These are phyloP conservation scores for Microbotryomycetes sp. DNA, from an alignment of 1,284 basidiomycete species.

Conservation along the genomic window DNA sequence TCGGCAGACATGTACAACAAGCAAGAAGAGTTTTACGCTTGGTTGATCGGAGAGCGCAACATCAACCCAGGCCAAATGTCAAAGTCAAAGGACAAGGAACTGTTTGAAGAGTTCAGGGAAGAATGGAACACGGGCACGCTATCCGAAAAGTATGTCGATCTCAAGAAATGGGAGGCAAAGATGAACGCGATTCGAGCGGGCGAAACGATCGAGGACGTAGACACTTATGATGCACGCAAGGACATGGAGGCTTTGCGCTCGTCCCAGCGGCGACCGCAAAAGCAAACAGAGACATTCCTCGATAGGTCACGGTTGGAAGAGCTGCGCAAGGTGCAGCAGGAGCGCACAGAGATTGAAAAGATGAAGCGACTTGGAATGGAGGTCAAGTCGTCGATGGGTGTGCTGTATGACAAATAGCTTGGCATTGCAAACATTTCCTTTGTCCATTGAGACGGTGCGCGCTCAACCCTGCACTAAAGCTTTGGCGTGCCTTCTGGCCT, in stretches of 20 bases:
- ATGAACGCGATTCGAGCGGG: slow-evolving; percentile 74
- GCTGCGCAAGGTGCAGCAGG: slow-evolving; percentile 67
- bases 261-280: slow-evolving; percentile 54
- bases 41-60: slow-evolving; percentile 77
- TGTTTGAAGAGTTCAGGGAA: slow-evolving; percentile 57
- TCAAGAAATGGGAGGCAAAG: slow-evolving; percentile 55
- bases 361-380: slow-evolving; percentile 78
- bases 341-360: slow-evolving; percentile 68
- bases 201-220: slow-evolving; percentile 57
- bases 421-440: background rate
- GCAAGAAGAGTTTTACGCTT: slow-evolving; percentile 72
- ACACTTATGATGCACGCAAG: slow-evolving; percentile 62
- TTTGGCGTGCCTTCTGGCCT: background rate
- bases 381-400: slow-evolving; percentile 66
- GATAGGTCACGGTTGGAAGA: slow-evolving; percentile 69
- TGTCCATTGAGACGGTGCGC: too few relatives aligned
- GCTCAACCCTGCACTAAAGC: background rate
- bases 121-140: slow-evolving; percentile 75
- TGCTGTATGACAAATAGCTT: slow-evolving; percentile 56
- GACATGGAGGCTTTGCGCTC: slow-evolving; percentile 53
- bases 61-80: slow-evolving; percentile 76
- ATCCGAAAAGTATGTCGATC: slow-evolving; percentile 85
- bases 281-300: slow-evolving; percentile 61
- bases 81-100: slow-evolving; percentile 74
- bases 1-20: slow-evolving; percentile 56